Evolutionary conservation across 306 rosid species (phyloP), one percentile per base, ranked within the genome.

Genomic region (Dryas drummondii): DNA sequence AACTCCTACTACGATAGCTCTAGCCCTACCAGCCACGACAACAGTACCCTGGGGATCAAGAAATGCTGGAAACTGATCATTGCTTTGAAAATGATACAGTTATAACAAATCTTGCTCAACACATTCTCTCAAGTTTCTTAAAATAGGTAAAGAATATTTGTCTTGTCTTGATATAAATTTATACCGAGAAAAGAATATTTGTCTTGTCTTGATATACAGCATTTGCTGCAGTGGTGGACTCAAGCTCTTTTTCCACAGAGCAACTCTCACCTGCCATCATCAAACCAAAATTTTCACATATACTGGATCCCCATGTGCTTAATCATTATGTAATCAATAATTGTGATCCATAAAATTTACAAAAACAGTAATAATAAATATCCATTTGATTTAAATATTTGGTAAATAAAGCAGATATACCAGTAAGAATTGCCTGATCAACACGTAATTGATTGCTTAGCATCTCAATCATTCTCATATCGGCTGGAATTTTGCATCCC

Each of bases 401-500:
- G 45, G 55, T 13, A 61, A 27, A 58, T 55, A 15, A 44, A 77
- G 57, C 60, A 78, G 64, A 51, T n/a, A 47, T 86, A 94, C 98
- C 99, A 68, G 99, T 94, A 77, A 94, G 97, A 85, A 92, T 91
- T 66, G 97, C 97, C 80, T 94, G 99, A 86, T 94, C 99, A 78
- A 94, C 93, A 13, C 99, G 97, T 71, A 94, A 78, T 81, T 87
- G 91, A 87, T 87, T 90, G 72, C 96, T 94, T 71, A 94, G 86
- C 93, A 90, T 85, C 83, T 92, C 97, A 32, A 94, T 85, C 96
- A 92, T 90, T 86, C 96, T 88, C 99, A 94, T 88, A 82, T 94
- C 99, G 7, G 99, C 99, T 67, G 99, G 97, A 88, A 94, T 80
- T 94, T 94, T 92, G 91, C 97, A 87, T 76, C 99, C 99, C 89